Conservation (phyloP, 768 basidiomycete species). For the Xerocomellus dryophilus region DNA sequence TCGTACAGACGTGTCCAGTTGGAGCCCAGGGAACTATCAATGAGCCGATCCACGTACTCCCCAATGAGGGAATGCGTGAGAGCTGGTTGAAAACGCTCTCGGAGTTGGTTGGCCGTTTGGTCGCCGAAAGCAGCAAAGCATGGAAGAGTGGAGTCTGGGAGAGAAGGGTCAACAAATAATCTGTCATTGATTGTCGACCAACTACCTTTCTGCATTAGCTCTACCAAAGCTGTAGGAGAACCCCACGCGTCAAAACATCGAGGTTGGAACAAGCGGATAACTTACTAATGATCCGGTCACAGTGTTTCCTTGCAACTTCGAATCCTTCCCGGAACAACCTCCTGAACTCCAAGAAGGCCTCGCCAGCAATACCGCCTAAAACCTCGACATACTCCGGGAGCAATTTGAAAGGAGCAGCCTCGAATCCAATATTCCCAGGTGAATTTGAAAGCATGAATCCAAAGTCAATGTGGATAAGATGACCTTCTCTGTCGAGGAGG, state of each 20-base stretch:
- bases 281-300: slow-evolving; percentile 91
- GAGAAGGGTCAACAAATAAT: slow-evolving; percentile 1
- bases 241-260: slow-evolving; percentile 2
- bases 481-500: slow-evolving; percentile 90
- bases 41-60: slow-evolving; percentile 85
- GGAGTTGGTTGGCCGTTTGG: slow-evolving; percentile 81
- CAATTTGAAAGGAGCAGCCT: slow-evolving; percentile 98
- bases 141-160: slow-evolving; percentile 78
- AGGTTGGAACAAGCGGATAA: slow-evolving; percentile 9
- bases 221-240: slow-evolving; percentile 66
- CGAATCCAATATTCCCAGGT: slow-evolving; percentile 96
- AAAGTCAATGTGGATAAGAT: slow-evolving; percentile 96
- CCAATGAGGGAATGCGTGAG: slow-evolving; percentile 82
- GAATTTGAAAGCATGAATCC: slow-evolving; percentile 98
- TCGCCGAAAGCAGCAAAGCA: slow-evolving; percentile 91
- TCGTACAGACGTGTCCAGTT: slow-evolving; percentile 97
- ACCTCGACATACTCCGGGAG: slow-evolving; percentile 95
- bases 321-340: slow-evolving; percentile 90
- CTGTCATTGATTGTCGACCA: slow-evolving; percentile 4
- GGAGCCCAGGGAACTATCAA: slow-evolving; percentile 87
- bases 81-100: slow-evolving; percentile 91
- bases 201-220: slow-evolving; percentile 94
- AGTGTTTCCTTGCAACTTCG: slow-evolving; percentile 90
- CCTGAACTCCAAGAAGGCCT: slow-evolving; percentile 81
- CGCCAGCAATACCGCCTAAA: slow-evolving; percentile 77